Evolutionary conservation across 2,329 filamentous ascomycete genomes (phyloP), one percentile per base, ranked within the genome.

Genomic region (Diaporthe batatas): DNA sequence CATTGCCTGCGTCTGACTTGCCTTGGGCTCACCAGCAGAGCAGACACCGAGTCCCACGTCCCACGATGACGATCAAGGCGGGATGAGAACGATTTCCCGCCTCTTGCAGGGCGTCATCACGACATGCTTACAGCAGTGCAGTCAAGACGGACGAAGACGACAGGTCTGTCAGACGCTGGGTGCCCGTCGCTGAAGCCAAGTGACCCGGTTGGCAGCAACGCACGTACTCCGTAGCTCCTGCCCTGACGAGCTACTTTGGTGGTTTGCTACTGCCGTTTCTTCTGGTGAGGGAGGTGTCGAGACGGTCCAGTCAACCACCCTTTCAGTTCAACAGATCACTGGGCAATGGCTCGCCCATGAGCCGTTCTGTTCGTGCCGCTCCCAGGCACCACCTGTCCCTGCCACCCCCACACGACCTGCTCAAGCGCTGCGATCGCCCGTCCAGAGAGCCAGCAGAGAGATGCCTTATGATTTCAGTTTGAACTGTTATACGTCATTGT

Each of bases 401-500:
- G 21, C 59, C 29, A 53, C 12, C 44, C 62, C 62, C 44, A 53
- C 62, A 42, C 32, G 62, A 8, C 62, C 21, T 67, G 62, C 62
- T 29, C 49, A 44, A 25, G 18, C 49, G 59, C 59, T 53, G 32
- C 47, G 25, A n/a, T 39, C 14, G 32, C 32, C 32, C 16, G 62
- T 29, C n/a, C 47, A 53, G n/a, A 18, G 25, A 53, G 23, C n/a
- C 32, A 39, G 14, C 47, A 53, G n/a, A 42, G 14, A 18, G 32
- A 25, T 21, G 62, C 47, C 12, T 23, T 21, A 21, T 7, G 11
- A 36, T 6, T 42, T 14, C 14, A 18, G 12, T 14, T 36, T 36
- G 18, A 12, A 18, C 29, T 34, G 59, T n/a, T 11, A 14, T 51
- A 44, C 32, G 62, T 65, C 62, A 65, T n/a, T 49, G 29, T 25